phyloP scores from a whole-genome alignment of 2,329 filamentous ascomycete genomes.

The Sarocladium strictum region DNA sequence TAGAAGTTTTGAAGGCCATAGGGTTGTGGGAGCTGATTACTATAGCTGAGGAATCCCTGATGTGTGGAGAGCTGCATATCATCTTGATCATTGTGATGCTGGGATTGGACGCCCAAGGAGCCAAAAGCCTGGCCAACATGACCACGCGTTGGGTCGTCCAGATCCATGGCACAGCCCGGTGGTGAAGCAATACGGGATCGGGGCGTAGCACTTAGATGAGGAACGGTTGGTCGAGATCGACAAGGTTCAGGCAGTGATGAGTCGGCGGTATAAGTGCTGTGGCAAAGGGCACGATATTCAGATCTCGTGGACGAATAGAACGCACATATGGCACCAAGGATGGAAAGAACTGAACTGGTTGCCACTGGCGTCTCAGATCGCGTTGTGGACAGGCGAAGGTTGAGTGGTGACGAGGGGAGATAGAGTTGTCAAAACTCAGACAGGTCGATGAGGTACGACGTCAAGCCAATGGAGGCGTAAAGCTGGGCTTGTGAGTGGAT shows the following conservation, averaged over 20 bases:
- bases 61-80: background rate
- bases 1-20: background rate
- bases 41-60: background rate
- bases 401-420: background rate
- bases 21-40: background rate
- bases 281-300: background rate
- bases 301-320: background rate
- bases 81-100: background rate
- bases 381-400: background rate
- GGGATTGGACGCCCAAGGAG: background rate
- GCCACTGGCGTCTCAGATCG: background rate
- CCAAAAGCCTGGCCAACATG: background rate
- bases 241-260: background rate
- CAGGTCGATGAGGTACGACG: background rate
- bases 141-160: background rate
- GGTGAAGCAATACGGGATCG: background rate
- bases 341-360: background rate
- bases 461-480: background rate
- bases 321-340: background rate
- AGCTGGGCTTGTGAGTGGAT: constrained; percentile 1
- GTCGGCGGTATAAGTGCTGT: background rate
- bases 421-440: background rate
- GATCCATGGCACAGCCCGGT: background rate
- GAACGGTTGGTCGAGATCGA: background rate
- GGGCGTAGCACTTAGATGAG: background rate